A percentile compares a stretch with the other conserved stretches of the same genome.
These are phyloP conservation scores for Phaeosphaeria sp. DNA, from an alignment of 2,329 filamentous ascomycete genomes.

Conservation along the genomic window DNA sequence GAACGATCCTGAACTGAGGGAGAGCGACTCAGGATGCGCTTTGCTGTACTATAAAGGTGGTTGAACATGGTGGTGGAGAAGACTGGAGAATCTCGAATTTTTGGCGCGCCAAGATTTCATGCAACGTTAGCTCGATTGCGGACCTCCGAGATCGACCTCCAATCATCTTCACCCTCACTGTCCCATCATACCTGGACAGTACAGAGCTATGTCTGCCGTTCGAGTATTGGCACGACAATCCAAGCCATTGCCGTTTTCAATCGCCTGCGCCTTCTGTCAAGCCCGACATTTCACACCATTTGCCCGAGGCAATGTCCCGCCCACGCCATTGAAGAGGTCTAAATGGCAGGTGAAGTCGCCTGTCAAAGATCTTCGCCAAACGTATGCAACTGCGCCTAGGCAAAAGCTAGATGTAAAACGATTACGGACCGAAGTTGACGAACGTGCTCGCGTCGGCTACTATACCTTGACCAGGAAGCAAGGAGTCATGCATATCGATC, in stretches of 20 bases:
- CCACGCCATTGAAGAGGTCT: neutral
- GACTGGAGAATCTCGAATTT: constrained; percentile 22
- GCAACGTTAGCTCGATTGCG: constrained; percentile 13
- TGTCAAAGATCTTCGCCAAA: neutral
- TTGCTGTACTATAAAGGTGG: constrained; percentile 38
- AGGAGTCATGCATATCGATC: constrained; percentile 21
- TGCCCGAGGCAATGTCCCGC: neutral
- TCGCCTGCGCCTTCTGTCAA: neutral
- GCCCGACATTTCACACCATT: neutral
- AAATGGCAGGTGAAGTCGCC: neutral
- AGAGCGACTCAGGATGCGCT: constrained; percentile 38
- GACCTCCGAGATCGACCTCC: constrained; percentile 22
- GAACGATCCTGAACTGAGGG: constrained; percentile 33
- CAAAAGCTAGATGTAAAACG: constrained; percentile 23
- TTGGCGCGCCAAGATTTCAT: constrained; percentile 36
- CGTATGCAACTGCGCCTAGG: constrained; percentile 16
- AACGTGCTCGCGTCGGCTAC: constrained; percentile 24
- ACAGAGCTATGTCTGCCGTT: constrained; percentile 25
- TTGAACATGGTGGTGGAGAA: constrained; percentile 36
- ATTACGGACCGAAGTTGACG: constrained; percentile 28
- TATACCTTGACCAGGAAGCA: constrained; percentile 27
- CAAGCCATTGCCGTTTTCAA: neutral
- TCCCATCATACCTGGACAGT: neutral
- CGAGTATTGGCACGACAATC: constrained; percentile 7
- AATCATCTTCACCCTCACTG: neutral